phyloP scores from a whole-genome alignment of 305 asterid species.

The Nicotiana rustica region DNA sequence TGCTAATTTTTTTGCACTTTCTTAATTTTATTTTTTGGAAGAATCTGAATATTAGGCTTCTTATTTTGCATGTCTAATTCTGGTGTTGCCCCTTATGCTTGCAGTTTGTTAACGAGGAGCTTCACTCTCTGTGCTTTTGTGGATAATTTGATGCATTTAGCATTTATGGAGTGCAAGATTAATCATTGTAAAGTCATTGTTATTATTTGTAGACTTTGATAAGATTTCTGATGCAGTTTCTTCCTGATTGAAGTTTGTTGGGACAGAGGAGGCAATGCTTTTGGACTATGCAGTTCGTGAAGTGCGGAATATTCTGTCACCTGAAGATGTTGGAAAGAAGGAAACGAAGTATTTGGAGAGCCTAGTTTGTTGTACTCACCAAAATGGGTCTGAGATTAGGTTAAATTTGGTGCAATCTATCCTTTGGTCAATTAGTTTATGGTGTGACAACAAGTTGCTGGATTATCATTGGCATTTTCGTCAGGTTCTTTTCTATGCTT shows the following conservation, averaged over 20 bases:
- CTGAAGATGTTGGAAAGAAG: slow-evolving; percentile 58
- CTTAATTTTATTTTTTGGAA: not conserved
- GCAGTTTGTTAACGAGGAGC: slow-evolving; percentile 6
- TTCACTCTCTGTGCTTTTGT: not conserved
- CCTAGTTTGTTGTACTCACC: slow-evolving; percentile 61
- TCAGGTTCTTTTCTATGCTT: slow-evolving; percentile 58
- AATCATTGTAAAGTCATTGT: slow-evolving; percentile 2
- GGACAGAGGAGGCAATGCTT: slow-evolving; percentile 68
- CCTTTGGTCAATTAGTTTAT: slow-evolving; percentile 70
- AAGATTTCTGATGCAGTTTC: slow-evolving; percentile 44
- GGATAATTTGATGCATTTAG: slow-evolving; percentile 34
- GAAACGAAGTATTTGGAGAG: slow-evolving; percentile 73
- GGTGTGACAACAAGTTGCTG: slow-evolving; percentile 88
- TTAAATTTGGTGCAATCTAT: slow-evolving; percentile 70
- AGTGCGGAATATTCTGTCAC: slow-evolving; percentile 62
- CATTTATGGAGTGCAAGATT: slow-evolving; percentile 34
- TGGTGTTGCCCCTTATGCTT: not conserved
- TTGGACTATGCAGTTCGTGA: slow-evolving; percentile 73
- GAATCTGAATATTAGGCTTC: not conserved
- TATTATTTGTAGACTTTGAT: slow-evolving; percentile 30
- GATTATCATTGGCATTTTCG: slow-evolving; percentile 84
- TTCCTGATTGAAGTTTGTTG: slow-evolving; percentile 71
- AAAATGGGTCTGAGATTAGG: slow-evolving; percentile 56
- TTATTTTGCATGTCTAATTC: slow-evolving; percentile 14
- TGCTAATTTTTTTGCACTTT: slow-evolving; percentile 12